Evolutionary conservation across 768 basidiomycete species (phyloP).

Genomic region (Tylopilus sp.): DNA sequence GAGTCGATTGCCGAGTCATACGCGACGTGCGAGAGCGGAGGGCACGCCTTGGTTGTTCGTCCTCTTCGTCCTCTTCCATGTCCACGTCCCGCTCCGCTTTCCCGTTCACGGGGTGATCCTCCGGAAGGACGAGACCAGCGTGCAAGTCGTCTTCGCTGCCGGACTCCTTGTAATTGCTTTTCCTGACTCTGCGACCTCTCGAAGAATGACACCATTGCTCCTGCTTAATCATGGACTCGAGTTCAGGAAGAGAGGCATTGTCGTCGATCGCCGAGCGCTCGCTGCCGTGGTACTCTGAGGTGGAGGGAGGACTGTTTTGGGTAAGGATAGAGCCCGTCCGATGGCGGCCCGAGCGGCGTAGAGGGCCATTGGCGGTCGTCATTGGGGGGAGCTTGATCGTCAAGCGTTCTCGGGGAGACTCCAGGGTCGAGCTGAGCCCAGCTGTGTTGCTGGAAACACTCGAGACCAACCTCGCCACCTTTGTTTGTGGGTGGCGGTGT

Average conservation of each 20-base stretch:
- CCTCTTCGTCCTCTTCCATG: conserved; percentile 34
- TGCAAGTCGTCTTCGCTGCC: conserved; percentile 40
- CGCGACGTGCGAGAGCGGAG: conserved; percentile 21
- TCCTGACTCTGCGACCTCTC: conserved; percentile 42
- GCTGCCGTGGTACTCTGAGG: conserved; percentile 33
- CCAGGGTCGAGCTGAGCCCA: conserved; percentile 15
- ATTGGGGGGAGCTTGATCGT: conserved; percentile 25
- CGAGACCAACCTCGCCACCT: conserved; percentile 21
- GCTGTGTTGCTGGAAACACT: conserved; percentile 19
- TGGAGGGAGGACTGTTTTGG: conserved; percentile 25
- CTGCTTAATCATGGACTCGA: conserved; percentile 1
- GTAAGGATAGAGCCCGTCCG: conserved; percentile 21
- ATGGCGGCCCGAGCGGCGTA: conserved; percentile 27
- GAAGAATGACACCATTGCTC: conserved; percentile 23
- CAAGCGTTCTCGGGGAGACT: conserved; percentile 18
- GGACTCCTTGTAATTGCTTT: conserved; percentile 43
- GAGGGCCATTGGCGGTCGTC: conserved; percentile 6
- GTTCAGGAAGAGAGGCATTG: conserved; percentile 1
- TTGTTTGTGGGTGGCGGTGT: conserved; percentile 34
- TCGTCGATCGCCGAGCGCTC: conserved; percentile 33
- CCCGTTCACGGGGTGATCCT: conserved; percentile 17
- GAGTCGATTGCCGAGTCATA: conserved; percentile 22
- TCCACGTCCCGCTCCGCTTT: conserved; percentile 19
- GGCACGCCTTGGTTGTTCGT: conserved; percentile 18
- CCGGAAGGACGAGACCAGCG: conserved; percentile 11